These are phyloP conservation scores for Exophiala oligosperma DNA, from an alignment of 2,329 filamentous ascomycete genomes.

Conservation along the genomic window DNA sequence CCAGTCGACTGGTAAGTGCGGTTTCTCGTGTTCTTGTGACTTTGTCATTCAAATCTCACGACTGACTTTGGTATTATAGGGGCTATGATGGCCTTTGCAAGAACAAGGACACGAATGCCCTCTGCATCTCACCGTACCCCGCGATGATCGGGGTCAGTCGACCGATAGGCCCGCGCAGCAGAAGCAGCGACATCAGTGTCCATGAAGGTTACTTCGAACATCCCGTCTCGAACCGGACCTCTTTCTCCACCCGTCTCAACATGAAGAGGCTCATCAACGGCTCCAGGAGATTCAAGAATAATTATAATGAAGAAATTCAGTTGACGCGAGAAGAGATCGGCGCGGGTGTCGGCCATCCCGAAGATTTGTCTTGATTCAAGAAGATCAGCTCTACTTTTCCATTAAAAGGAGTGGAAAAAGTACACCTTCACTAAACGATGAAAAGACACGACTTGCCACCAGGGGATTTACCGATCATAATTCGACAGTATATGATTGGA, in stretches of 20 bases:
- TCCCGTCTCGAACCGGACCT: neutral
- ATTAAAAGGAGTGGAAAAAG: too few relatives aligned
- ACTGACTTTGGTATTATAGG: neutral
- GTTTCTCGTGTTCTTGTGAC: neutral
- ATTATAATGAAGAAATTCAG: neutral
- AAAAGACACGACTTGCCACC: too few relatives aligned
- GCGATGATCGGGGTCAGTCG: neutral
- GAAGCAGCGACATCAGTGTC: neutral
- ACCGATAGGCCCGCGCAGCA: neutral
- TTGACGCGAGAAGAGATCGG: neutral
- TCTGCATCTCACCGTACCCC: slow-evolving; percentile 2
- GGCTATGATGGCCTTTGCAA: neutral
- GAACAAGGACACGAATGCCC: neutral
- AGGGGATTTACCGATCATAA: too few relatives aligned
- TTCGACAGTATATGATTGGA: too few relatives aligned
- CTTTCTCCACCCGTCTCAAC: neutral
- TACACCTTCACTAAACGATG: too few relatives aligned
- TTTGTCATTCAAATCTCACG: neutral
- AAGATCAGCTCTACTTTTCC: too few relatives aligned
- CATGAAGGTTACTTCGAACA: neutral
- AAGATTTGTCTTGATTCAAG: neutral
- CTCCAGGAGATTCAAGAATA: neutral
- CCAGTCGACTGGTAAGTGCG: slow-evolving; percentile 2
- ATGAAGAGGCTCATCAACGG: neutral
- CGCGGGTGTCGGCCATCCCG: neutral